phyloP scores from a whole-genome alignment of 805 yeast species.

The Cyberlindnera sargentensis region DNA sequence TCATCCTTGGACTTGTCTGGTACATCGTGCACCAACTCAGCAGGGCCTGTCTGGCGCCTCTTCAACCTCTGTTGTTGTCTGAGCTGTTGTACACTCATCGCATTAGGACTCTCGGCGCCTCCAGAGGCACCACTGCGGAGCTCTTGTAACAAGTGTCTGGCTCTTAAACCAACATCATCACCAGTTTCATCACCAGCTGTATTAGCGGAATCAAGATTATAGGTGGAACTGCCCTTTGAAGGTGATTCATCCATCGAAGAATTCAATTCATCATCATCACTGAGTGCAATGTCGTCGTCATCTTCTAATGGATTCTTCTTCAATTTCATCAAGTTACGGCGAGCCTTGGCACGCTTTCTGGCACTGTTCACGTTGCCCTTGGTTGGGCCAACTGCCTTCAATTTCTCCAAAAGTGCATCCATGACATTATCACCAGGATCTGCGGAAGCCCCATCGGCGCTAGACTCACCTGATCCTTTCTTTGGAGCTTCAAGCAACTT shows the following conservation, averaged over 20 bases:
- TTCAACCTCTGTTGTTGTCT: slow-evolving; percentile 34
- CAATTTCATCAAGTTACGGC: slow-evolving; percentile 48
- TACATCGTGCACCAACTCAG: too few species aligned
- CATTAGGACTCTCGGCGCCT: slow-evolving; percentile 24
- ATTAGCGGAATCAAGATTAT: background rate
- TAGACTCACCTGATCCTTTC: background rate
- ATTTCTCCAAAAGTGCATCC: slow-evolving; percentile 80
- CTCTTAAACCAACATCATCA: slow-evolving; percentile 49
- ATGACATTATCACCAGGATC: slow-evolving; percentile 45
- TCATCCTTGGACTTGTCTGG: too few species aligned
- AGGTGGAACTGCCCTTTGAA: slow-evolving; percentile 2
- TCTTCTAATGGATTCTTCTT: slow-evolving; percentile 20
- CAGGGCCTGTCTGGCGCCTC: slow-evolving; percentile 13
- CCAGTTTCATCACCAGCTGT: slow-evolving; percentile 19
- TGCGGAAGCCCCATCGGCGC: background rate
- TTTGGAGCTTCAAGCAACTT: slow-evolving; percentile 38
- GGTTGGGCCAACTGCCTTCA: slow-evolving; percentile 79
- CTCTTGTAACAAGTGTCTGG: slow-evolving; percentile 56
- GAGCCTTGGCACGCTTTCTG: slow-evolving; percentile 69
- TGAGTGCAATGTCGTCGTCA: slow-evolving; percentile 8
- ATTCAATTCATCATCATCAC: slow-evolving; percentile 4
- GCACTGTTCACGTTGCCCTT: slow-evolving; percentile 76
- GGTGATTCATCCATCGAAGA: slow-evolving; percentile 11
- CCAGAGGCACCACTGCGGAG: slow-evolving; percentile 32
- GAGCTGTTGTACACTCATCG: slow-evolving; percentile 35